phyloP scores from a whole-genome alignment of 192 early-diverging fungal species.

The Umbelopsis sp. region DNA sequence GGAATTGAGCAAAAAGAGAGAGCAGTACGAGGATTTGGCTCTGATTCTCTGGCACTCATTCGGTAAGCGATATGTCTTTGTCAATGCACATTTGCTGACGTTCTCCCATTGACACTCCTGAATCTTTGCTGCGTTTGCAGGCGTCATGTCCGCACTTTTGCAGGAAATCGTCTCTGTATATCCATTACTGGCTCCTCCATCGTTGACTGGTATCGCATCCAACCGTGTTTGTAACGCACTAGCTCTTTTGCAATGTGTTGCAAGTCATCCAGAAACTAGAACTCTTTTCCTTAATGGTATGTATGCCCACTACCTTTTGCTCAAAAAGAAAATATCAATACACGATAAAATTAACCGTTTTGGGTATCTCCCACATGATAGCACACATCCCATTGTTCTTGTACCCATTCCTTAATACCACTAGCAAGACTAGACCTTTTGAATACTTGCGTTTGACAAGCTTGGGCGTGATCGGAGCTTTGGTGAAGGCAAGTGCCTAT shows the following conservation, averaged over 20 bases:
- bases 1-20: slow-evolving; percentile 92
- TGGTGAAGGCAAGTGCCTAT: slow-evolving; percentile 77
- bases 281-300: slow-evolving; percentile 78
- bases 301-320: not conserved
- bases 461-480: slow-evolving; percentile 93
- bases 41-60: slow-evolving; percentile 98
- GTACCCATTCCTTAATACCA: slow-evolving; percentile 98
- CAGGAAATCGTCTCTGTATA: slow-evolving; percentile 98
- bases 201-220: slow-evolving; percentile 83
- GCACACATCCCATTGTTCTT: slow-evolving; percentile 96
- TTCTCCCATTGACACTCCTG: not conserved
- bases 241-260: slow-evolving; percentile 94
- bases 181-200: slow-evolving; percentile 84
- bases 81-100: not conserved
- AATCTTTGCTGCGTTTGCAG: slow-evolving; percentile 36
- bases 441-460: slow-evolving; percentile 95
- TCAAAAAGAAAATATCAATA: not conserved
- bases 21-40: slow-evolving; percentile 94
- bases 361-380: slow-evolving; percentile 40
- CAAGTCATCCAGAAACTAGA: slow-evolving; percentile 91
- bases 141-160: slow-evolving; percentile 91
- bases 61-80: slow-evolving; percentile 50
- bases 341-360: not conserved
- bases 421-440: slow-evolving; percentile 92
- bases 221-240: slow-evolving; percentile 97